phyloP scores from a whole-genome alignment of 2,329 filamentous ascomycete genomes.

The Coleophoma eucalyptorum region DNA sequence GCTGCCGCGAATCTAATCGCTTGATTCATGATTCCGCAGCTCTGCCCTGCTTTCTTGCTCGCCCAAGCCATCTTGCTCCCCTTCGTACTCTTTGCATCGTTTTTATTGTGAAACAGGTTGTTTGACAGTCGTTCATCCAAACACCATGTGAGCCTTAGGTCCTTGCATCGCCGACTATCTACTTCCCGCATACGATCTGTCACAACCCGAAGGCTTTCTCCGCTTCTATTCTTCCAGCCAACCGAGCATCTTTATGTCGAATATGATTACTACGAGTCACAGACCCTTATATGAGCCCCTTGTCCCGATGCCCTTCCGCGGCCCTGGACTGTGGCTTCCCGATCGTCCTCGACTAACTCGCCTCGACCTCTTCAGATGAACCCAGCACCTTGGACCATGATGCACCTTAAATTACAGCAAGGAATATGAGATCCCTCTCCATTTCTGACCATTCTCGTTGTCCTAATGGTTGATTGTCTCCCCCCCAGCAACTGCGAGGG shows the following conservation, averaged over 20 bases:
- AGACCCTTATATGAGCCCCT: too few relatives aligned
- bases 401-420: background rate
- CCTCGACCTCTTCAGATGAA: background rate
- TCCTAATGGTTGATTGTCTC: background rate
- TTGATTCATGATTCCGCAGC: too few relatives aligned
- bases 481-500: background rate
- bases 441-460: background rate
- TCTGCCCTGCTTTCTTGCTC: too few relatives aligned
- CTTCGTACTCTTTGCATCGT: background rate
- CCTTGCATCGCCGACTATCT: background rate
- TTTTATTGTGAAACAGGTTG: too few relatives aligned
- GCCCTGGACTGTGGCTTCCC: too few relatives aligned
- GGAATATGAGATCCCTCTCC: background rate
- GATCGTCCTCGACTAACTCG: too few relatives aligned
- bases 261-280: too few relatives aligned
- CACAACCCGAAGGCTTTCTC: too few relatives aligned
- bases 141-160: background rate
- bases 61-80: too few relatives aligned
- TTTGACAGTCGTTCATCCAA: too few relatives aligned
- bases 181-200: background rate
- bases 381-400: background rate
- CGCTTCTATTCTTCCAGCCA: background rate
- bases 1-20: too few relatives aligned
- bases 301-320: too few relatives aligned
- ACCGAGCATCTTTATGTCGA: background rate